These are phyloP conservation scores for Rhynchosporium agropyri DNA, from an alignment of 2,329 filamentous ascomycete species.

Conservation along the genomic window DNA sequence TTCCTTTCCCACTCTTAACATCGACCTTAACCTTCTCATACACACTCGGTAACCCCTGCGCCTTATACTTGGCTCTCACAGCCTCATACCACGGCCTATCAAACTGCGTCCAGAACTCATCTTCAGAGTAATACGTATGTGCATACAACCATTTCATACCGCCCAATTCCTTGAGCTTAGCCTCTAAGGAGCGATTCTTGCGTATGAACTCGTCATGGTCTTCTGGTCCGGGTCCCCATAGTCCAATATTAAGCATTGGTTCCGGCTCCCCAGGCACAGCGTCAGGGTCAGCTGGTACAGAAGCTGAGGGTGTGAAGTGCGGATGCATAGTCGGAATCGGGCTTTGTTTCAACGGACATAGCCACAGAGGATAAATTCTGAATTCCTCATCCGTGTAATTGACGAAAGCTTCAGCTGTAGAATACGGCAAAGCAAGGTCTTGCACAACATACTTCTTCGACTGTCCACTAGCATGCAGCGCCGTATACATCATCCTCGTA, in stretches of 20 bases:
- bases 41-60: conserved; percentile 63
- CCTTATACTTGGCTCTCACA: conserved; percentile 64
- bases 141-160: conserved; percentile 89
- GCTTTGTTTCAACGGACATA: conserved; percentile 54
- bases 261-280: conserved; percentile 33
- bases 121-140: conserved; percentile 78
- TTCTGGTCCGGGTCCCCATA: conserved; percentile 81
- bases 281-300: background rate
- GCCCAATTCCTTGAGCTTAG: conserved; percentile 66
- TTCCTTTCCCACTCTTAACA: conserved; percentile 47
- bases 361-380: conserved; percentile 59
- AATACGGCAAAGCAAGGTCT: conserved; percentile 61
- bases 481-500: conserved; percentile 63
- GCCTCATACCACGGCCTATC: conserved; percentile 61
- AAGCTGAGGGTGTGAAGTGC: conserved; percentile 26
- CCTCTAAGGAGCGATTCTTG: conserved; percentile 72
- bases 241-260: conserved; percentile 64
- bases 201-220: conserved; percentile 61
- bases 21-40: conserved; percentile 71
- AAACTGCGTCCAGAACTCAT: conserved; percentile 70
- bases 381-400: conserved; percentile 51
- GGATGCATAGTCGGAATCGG: conserved; percentile 42
- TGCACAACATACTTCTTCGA: conserved; percentile 62
- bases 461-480: conserved; percentile 60
- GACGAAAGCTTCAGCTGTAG: conserved; percentile 54